Evolutionary conservation across 129 eudicot genomes (phyloP), one percentile per base, ranked within the genome.

Genomic region (Flaveria bidentis): DNA sequence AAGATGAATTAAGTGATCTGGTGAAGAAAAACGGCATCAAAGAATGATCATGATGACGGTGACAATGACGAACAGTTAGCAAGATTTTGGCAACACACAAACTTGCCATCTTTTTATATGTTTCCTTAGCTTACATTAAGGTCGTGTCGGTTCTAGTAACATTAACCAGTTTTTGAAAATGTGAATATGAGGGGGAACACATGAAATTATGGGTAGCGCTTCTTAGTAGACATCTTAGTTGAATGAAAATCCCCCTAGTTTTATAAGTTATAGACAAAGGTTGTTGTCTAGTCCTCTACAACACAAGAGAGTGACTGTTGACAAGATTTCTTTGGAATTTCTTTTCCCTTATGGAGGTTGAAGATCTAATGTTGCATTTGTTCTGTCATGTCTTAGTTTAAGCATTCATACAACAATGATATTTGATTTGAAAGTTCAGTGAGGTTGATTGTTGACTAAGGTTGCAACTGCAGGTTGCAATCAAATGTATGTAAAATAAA

Each of bases 1-100:
- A 89, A 71, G 85, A 83, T 79, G 85, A 84, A 88, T 69, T 85
- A 57, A 78, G 68, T 67, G 53, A 76, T 46, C 30, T 78, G 78
- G 83, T 47, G 61, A 84, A 83, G 87, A 82, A 85, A 60, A 85
- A 87, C 18, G 56, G 41, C 80, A 57, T 63, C 20, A 20, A 23
- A 49, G 84, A 75, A 72, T 75, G 70, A 76, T 70, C 14, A 17
- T 64, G 77, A 63, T 63, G 82, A 78, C 18, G 4, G 22, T 0
- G 77, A 69, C 14, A 9, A 60, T 70, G 76, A 36, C 44, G 75
- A 22, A 77, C 69, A 77, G 20, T n/a, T 67, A 39, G 68, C 39
- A 30, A 55, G 57, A 67, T 77, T 16, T 67, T 42, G 44, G 45
- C 42, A 16, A 63, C 36, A 44, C 18, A 33, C 56, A 16, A 22